Evolutionary conservation across 495 filamentous ascomycete genomes (phyloP).

Genomic region (Podospora pseudoanserina): DNA sequence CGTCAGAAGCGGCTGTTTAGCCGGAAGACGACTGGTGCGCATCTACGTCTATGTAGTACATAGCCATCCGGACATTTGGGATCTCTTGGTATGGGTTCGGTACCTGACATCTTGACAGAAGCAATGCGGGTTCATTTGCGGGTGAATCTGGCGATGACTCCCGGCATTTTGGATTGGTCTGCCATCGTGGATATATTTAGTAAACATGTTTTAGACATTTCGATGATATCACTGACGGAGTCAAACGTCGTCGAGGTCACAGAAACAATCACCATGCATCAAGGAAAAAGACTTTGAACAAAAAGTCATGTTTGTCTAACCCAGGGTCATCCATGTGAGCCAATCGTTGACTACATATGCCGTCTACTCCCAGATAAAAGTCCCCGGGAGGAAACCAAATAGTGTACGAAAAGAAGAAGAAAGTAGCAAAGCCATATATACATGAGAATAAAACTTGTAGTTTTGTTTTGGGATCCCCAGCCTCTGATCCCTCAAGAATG

Average conservation of each 20-base stretch:
- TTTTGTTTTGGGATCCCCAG: not conserved
- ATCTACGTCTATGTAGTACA: not conserved
- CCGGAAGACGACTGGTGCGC: not conserved
- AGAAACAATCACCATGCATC: not conserved
- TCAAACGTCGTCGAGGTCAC: not conserved
- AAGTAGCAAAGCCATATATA: slow-evolving; percentile 5
- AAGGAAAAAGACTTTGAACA: not conserved
- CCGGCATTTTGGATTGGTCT: not conserved
- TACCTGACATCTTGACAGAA: not conserved
- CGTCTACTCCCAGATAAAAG: not conserved
- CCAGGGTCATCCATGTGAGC: not conserved
- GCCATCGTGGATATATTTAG: too few relatives aligned
- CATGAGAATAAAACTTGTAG: not conserved
- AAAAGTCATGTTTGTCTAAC: not conserved
- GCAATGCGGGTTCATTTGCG: not conserved
- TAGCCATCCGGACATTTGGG: not conserved
- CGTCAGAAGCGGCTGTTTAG: not conserved
- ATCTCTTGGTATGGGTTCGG: not conserved
- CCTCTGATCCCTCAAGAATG: not conserved
- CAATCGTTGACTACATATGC: not conserved
- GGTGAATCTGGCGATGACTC: not conserved
- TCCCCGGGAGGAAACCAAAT: not conserved
- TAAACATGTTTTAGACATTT: too few relatives aligned
- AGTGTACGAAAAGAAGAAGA: slow-evolving; percentile 1
- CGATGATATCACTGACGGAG: too few relatives aligned